Conservation (phyloP, 495 filamentous ascomycete species). For the Penicillium crystallinum region DNA sequence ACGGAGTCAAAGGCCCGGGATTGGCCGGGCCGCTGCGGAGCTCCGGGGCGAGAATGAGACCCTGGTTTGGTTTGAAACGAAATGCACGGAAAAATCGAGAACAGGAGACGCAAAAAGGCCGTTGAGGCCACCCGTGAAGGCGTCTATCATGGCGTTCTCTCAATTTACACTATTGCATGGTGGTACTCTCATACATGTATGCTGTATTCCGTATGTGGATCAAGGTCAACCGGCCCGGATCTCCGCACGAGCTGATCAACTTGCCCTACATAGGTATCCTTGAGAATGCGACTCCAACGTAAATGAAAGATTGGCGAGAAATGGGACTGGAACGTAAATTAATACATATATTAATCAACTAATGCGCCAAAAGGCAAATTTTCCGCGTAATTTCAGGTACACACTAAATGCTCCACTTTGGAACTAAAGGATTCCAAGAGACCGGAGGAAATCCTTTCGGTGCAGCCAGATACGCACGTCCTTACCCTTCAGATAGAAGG, state of each 20-base stretch:
- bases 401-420: not conserved
- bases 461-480: conserved; percentile 16
- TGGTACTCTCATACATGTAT: no score
- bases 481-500: conserved; percentile 15
- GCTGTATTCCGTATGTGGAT: no score
- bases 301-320: no score
- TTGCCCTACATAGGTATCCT: no score
- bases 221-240: no score
- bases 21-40: not conserved
- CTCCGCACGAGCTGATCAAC: no score
- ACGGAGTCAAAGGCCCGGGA: not conserved
- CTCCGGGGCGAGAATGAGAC: not conserved
- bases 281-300: no score
- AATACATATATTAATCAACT: not conserved
- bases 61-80: not conserved
- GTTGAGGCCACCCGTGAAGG: not conserved
- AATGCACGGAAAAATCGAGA: not conserved
- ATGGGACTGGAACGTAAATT: not conserved
- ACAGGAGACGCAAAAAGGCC: no score
- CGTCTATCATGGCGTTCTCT: not conserved
- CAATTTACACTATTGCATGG: no score
- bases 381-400: not conserved
- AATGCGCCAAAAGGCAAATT: not conserved
- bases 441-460: conserved; percentile 9
- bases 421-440: conserved; percentile 5